Conservation (phyloP, 345 rosid genomes). For the Erysimum cheiranthoides region DNA sequence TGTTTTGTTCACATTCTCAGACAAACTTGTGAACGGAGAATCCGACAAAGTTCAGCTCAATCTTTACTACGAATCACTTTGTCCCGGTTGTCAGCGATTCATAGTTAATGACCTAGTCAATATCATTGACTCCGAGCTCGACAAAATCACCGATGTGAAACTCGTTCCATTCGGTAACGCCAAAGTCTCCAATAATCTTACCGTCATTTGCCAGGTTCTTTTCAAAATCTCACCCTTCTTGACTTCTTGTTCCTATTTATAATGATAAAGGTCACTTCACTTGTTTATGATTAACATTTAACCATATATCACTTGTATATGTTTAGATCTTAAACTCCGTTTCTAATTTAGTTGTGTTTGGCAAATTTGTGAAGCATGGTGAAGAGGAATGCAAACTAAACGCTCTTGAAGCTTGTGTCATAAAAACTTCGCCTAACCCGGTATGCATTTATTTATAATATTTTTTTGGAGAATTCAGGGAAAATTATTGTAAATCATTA, state of each 20-base stretch:
- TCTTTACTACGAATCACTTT: conserved; percentile 55
- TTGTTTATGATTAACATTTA: not conserved
- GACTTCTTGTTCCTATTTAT: not conserved
- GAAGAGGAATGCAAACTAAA: conserved; percentile 70
- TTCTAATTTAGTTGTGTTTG: not conserved
- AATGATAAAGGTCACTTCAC: not conserved
- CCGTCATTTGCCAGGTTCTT: conserved; percentile 54
- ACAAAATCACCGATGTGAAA: conserved; percentile 47
- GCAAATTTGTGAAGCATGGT: conserved; percentile 58
- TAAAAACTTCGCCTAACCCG: conserved; percentile 52
- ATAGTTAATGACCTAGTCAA: conserved; percentile 41
- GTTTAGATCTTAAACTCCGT: not conserved
- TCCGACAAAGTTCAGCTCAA: conserved; percentile 30
- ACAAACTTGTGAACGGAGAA: conserved; percentile 6
- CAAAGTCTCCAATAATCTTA: conserved; percentile 11
- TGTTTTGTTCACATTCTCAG: not conserved
- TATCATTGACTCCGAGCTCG: conserved; percentile 41
- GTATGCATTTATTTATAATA: conserved; percentile 32
- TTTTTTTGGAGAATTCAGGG: not conserved
- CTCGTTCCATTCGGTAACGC: conserved; percentile 62
- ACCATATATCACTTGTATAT: not conserved
- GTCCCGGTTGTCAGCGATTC: conserved; percentile 52
- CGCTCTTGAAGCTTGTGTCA: conserved; percentile 64
- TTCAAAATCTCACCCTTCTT: not conserved
- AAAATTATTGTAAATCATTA: too few relatives aligned